phyloP scores from a whole-genome alignment of 2,329 filamentous ascomycete species.

The Cytospora paraplurivora region DNA sequence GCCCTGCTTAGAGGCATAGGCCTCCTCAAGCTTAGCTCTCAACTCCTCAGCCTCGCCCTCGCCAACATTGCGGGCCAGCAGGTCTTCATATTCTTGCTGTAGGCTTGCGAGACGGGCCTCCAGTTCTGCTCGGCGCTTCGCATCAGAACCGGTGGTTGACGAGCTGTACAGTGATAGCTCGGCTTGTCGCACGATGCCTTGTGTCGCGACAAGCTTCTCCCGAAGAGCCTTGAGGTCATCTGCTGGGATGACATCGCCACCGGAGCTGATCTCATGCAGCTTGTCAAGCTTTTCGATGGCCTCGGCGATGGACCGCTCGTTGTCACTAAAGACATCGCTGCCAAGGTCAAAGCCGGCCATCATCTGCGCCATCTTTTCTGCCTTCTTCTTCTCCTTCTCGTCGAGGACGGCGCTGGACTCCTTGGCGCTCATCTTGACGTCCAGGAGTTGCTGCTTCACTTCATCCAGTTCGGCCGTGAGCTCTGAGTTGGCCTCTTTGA shows the following conservation, averaged over 20 bases:
- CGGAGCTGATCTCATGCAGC: constrained; percentile 73
- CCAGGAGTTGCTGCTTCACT: constrained; percentile 91
- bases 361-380: constrained; percentile 99
- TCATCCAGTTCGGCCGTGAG: constrained; percentile 91
- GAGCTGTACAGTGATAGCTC: constrained; percentile 80
- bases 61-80: constrained; percentile 77
- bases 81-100: constrained; percentile 80
- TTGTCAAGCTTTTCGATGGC: constrained; percentile 82
- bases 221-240: constrained; percentile 80
- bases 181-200: constrained; percentile 89
- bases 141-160: constrained; percentile 63
- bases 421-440: constrained; percentile 95
- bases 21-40: constrained; percentile 75
- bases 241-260: constrained; percentile 77
- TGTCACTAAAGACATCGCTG: constrained; percentile 89
- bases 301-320: constrained; percentile 81
- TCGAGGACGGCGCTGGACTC: constrained; percentile 87
- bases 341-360: constrained; percentile 98
- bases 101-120: constrained; percentile 74
- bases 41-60: constrained; percentile 82
- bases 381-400: constrained; percentile 98
- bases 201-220: constrained; percentile 80
- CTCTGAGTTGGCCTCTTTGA: constrained; percentile 95
- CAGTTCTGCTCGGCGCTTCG: constrained; percentile 72
- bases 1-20: constrained; percentile 74